Evolutionary conservation across 2,329 filamentous ascomycete species (phyloP).

Genomic region (Cercospora zeina): DNA sequence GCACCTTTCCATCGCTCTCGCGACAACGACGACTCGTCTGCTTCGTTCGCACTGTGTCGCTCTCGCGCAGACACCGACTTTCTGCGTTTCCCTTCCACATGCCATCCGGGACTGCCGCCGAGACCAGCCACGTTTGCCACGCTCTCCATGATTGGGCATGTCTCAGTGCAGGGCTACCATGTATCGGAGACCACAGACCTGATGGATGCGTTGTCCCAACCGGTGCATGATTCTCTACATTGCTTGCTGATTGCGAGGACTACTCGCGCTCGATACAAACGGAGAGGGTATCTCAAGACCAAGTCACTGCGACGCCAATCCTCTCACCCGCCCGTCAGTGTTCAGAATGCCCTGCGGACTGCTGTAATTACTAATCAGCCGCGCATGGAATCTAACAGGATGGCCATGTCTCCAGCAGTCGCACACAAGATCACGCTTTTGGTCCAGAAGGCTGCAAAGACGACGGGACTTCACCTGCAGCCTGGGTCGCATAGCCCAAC

Average conservation of each 20-base stretch:
- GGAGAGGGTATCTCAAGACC: background rate
- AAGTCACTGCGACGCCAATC: too few species aligned
- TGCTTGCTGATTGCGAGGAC: background rate
- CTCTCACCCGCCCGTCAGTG: too few species aligned
- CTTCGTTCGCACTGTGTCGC: background rate
- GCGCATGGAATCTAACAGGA: too few species aligned
- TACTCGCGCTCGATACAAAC: background rate
- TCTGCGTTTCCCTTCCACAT: background rate
- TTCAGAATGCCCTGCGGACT: too few species aligned
- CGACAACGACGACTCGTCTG: constrained; percentile 2
- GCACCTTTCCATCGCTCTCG: background rate
- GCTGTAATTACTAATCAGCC: too few species aligned
- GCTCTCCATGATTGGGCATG: constrained; percentile 2
- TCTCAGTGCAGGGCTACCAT: constrained; percentile 8
- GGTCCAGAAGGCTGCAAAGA: constrained; percentile 6
- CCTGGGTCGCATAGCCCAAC: constrained; percentile 9
- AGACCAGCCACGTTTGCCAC: background rate
- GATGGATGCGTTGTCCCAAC: constrained; percentile 1
- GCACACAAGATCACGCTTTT: background rate
- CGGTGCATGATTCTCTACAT: background rate
- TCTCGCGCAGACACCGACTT: background rate
- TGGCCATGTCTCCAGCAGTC: too few species aligned
- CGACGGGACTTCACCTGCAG: constrained; percentile 4
- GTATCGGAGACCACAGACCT: background rate
- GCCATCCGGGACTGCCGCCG: background rate